phyloP scores from a whole-genome alignment of 306 rosid species.

The Dalbergia cultrata region DNA sequence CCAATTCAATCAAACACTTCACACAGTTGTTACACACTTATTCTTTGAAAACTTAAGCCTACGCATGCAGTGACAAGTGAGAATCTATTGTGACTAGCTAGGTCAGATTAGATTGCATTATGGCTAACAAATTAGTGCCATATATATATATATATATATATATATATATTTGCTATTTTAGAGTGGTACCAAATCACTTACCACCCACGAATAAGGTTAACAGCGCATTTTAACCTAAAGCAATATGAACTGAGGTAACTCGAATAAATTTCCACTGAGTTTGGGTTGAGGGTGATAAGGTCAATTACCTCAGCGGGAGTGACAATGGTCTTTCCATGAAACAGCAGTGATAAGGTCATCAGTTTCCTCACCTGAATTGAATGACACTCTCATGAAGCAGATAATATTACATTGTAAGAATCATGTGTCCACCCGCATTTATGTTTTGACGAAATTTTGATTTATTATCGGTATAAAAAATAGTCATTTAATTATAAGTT shows the following conservation, averaged over 20 bases:
- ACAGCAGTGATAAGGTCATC: neutral
- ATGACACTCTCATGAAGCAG: neutral
- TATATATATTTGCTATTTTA: conserved; percentile 4
- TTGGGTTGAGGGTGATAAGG: neutral
- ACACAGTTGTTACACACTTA: neutral
- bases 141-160: neutral
- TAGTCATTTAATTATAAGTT: too few species aligned
- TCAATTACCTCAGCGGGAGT: conserved; percentile 6
- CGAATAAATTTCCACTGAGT: neutral
- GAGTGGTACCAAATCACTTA: conserved; percentile 25
- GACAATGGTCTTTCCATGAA: conserved; percentile 16
- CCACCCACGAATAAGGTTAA: neutral
- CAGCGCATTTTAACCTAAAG: neutral
- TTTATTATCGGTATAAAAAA: too few species aligned
- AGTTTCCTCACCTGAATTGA: neutral
- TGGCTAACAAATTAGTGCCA: conserved; percentile 27
- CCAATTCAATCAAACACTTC: conserved; percentile 39
- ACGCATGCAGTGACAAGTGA: conserved; percentile 26
- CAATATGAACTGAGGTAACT: neutral
- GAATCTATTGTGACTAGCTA: conserved; percentile 26
- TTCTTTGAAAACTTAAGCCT: conserved; percentile 17
- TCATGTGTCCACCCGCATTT: too few species aligned
- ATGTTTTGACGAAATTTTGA: neutral
- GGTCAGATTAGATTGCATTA: conserved; percentile 41
- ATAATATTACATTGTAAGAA: too few species aligned